These are phyloP conservation scores for Penicillium vulpinum DNA, from an alignment of 2,329 filamentous ascomycete genomes.

Conservation along the genomic window DNA sequence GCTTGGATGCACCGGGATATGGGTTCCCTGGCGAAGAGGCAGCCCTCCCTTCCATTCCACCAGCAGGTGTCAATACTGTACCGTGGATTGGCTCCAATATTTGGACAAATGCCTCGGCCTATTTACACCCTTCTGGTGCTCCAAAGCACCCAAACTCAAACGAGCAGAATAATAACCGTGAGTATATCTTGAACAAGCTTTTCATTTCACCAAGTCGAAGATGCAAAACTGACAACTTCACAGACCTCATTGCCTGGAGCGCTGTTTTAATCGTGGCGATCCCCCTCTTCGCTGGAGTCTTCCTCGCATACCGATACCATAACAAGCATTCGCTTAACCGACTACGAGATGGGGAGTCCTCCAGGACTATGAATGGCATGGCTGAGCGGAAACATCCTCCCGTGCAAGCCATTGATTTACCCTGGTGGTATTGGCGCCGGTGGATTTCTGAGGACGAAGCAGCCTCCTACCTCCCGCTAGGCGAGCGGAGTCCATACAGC, in stretches of 20 bases:
- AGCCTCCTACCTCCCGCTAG: slow-evolving; percentile 29
- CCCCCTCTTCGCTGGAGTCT: slow-evolving; percentile 9
- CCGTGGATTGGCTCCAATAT: slow-evolving; percentile 32
- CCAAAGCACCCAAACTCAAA: slow-evolving; percentile 2
- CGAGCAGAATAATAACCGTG: slow-evolving; percentile 10
- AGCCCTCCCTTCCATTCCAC: slow-evolving; percentile 30
- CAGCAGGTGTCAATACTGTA: slow-evolving; percentile 33
- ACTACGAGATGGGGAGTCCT: slow-evolving; percentile 14
- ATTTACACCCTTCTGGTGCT: slow-evolving; percentile 8
- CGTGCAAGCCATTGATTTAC: slow-evolving; percentile 2
- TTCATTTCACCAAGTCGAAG: not conserved
- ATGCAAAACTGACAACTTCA: not conserved
- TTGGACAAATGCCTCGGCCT: slow-evolving; percentile 19
- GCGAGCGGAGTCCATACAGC: slow-evolving; percentile 18
- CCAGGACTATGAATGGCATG: slow-evolving; percentile 19
- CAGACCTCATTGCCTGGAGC: slow-evolving; percentile 14
- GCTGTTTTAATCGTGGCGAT: slow-evolving; percentile 7
- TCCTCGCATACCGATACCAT: slow-evolving; percentile 14
- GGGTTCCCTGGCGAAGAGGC: slow-evolving; percentile 32
- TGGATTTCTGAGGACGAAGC: slow-evolving; percentile 23
- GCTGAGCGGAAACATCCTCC: slow-evolving; percentile 21
- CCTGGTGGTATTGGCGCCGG: slow-evolving; percentile 37
- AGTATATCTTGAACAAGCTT: not conserved
- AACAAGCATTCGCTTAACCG: slow-evolving; percentile 9
- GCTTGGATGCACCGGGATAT: slow-evolving; percentile 31